Conservation (phyloP, 2,329 filamentous ascomycete genomes). For the Leptographium galeiforme region DNA sequence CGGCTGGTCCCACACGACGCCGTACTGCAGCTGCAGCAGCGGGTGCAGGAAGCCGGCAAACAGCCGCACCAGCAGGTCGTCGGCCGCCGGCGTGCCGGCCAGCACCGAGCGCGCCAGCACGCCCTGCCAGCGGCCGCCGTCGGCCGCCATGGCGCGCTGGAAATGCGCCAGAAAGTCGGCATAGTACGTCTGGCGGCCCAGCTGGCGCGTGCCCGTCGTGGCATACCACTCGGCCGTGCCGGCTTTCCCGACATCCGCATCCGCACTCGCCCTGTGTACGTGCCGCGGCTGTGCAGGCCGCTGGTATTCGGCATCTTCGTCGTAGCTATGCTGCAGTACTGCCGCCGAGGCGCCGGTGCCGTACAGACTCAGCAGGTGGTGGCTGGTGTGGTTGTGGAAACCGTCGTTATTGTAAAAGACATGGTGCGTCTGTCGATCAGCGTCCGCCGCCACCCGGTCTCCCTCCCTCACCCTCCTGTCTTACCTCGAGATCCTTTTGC, state of each 20-base stretch:
- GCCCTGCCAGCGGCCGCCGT: slow-evolving; percentile 34
- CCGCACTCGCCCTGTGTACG: slow-evolving; percentile 19
- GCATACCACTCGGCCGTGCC: slow-evolving; percentile 28
- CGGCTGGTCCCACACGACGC: slow-evolving; percentile 69
- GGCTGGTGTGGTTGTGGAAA: slow-evolving; percentile 73
- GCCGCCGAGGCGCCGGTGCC: slow-evolving; percentile 54
- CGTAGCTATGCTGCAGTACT: slow-evolving; percentile 50
- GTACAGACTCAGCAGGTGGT: slow-evolving; percentile 65
- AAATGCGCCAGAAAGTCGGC: slow-evolving; percentile 67
- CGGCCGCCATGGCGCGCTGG: slow-evolving; percentile 53
- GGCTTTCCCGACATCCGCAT: slow-evolving; percentile 9
- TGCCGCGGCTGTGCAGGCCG: slow-evolving; percentile 34
- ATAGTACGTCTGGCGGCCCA: slow-evolving; percentile 54
- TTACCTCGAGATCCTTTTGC: slow-evolving; percentile 59
- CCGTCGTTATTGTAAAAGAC: slow-evolving; percentile 65
- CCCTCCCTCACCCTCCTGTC: too few species aligned
- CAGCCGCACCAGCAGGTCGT: slow-evolving; percentile 56
- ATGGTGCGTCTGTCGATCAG: slow-evolving; percentile 40
- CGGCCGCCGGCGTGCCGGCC: slow-evolving; percentile 45
- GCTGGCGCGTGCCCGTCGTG: slow-evolving; percentile 33
- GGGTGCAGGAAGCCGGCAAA: slow-evolving; percentile 64
- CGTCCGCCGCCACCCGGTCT: too few species aligned
- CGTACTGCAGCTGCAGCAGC: slow-evolving; percentile 75
- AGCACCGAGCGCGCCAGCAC: slow-evolving; percentile 59
- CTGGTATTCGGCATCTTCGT: slow-evolving; percentile 55